Base-by-base conservation (phyloP, 495 filamentous ascomycete species). In the Neurospora sublineolata region DNA sequence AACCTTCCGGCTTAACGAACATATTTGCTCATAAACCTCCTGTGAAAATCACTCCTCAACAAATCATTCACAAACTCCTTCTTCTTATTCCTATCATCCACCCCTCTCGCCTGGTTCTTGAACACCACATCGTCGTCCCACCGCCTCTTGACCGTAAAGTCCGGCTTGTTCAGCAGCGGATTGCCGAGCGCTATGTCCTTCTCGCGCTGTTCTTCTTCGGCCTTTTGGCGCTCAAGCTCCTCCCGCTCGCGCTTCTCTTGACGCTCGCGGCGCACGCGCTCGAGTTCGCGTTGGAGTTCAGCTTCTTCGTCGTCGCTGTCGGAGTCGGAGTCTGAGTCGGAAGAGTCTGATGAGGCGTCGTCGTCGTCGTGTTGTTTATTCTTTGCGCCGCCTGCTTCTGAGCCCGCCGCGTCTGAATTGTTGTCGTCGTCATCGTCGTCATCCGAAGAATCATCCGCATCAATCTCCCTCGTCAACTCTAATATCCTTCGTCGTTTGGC, bases 81-180 rank as follows among this genome's bases (percentile, higher is more conserved):
- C 81, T 88, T 90, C 83, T 94, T 93, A 67, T 86, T 85, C 82
- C 91, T 93, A 70, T 97, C 93, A 76, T 97, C 95, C 11, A 93
- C 97, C 4, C 95, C 95, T 64, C 96, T 87, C 39, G 94, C 95
- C 81, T 98, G 95, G 81, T 99, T 99, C 84, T 97, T 97, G 83
- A 99, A 99, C 20, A 99, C 93, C n/a, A 99, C 95, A 83, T 99
- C 95, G 73, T 99, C 95, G 75, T 99, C 95, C 95, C 95, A 99
- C 77, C 94, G 87, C 76, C 92, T 83, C 83, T 92, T 93, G 70
- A 92, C 85, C 46, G 88, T 89, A 77, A 91, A 93, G 73, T 93
- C 90, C 16, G 83, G 75, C 72, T 86, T 87, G 75, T 97, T 97
- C 36, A 99, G 85, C 46, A 99, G 82, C 20, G 95, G 96, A 78